These are phyloP conservation scores for Teratosphaeria pseudoeucalypti DNA, from an alignment of 2,329 filamentous ascomycete genomes.

Conservation along the genomic window DNA sequence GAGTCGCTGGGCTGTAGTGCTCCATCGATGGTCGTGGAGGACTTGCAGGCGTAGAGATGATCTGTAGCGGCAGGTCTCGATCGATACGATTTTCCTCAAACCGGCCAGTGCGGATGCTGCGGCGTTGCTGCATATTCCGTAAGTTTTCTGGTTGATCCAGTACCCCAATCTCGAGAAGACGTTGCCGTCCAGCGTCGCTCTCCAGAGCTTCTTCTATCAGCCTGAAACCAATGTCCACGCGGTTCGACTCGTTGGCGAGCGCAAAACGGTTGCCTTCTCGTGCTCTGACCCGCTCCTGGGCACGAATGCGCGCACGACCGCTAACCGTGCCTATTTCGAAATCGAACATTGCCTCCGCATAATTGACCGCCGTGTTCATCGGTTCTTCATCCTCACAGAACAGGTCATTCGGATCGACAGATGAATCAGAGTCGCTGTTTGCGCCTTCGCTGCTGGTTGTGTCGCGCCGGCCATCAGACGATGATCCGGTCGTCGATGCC, in stretches of 20 bases:
- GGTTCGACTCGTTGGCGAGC: constrained; percentile 10
- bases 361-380: constrained; percentile 10
- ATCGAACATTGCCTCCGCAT: constrained; percentile 21
- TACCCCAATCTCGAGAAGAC: constrained; percentile 12
- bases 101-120: background rate
- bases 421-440: constrained; percentile 36
- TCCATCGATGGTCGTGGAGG: constrained; percentile 5
- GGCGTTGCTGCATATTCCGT: background rate
- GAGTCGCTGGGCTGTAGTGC: constrained; percentile 9
- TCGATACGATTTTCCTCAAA: background rate
- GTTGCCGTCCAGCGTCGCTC: constrained; percentile 17
- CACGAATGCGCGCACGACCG: constrained; percentile 16
- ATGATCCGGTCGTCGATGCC: constrained; percentile 8
- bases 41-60: background rate
- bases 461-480: constrained; percentile 37
- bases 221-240: constrained; percentile 22
- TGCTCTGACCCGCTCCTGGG: constrained; percentile 24
- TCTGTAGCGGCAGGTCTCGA: background rate
- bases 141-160: constrained; percentile 2
- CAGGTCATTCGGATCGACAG: constrained; percentile 42
- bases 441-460: background rate
- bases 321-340: constrained; percentile 15
- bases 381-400: constrained; percentile 20
- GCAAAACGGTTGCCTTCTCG: constrained; percentile 19
- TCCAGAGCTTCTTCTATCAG: constrained; percentile 22